phyloP scores from a whole-genome alignment of 2,329 filamentous ascomycete species.

The Cercospora berteroae region DNA sequence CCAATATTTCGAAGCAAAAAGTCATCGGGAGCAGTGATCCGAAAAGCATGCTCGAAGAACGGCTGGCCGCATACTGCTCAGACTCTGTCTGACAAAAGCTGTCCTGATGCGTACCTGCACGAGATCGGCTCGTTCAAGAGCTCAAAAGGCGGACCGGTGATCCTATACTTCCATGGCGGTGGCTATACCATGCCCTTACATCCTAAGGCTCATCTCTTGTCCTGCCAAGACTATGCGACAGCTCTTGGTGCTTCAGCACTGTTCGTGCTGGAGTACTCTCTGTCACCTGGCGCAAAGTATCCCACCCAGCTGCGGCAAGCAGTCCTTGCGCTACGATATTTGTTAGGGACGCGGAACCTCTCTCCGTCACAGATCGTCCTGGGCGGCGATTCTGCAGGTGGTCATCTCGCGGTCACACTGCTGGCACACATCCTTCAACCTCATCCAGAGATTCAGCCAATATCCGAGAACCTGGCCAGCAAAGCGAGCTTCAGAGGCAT shows the following conservation, averaged over 20 bases:
- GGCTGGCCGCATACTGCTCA: neutral
- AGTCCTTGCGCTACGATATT: neutral
- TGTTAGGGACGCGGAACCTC: neutral
- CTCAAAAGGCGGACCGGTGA: neutral
- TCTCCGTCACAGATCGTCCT: neutral
- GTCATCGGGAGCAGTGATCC: neutral
- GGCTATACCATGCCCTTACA: neutral
- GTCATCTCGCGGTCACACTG: neutral
- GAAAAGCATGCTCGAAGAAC: neutral
- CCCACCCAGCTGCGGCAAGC: neutral
- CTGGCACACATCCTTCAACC: neutral
- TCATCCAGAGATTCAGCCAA: neutral
- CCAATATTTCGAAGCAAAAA: neutral
- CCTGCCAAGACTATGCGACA: neutral
- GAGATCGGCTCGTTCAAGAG: neutral
- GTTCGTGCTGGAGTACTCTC: neutral
- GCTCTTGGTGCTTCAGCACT: neutral
- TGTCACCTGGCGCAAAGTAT: neutral
- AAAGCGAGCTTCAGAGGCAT: neutral
- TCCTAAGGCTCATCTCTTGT: neutral
- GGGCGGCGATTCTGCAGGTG: neutral
- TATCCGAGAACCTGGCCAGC: neutral
- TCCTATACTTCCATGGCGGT: constrained; percentile 3
- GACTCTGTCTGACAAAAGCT: neutral
- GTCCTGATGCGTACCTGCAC: neutral